A percentile compares a stretch with the other conserved stretches of the same genome.
phyloP scores from a whole-genome alignment of 305 asterid species.

The Petunia hybrid region DNA sequence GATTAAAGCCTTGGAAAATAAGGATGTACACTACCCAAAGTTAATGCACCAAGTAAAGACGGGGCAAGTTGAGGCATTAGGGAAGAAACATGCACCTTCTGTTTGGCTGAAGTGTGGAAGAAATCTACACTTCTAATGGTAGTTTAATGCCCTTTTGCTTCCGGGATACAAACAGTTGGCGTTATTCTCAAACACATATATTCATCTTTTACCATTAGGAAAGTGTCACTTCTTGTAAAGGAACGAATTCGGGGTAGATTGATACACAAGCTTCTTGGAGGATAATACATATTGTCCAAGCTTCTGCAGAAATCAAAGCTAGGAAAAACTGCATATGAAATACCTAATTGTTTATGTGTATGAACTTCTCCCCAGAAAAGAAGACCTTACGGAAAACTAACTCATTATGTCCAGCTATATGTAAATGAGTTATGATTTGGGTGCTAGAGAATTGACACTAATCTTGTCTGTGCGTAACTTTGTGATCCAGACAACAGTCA shows the following conservation, averaged over 20 bases:
- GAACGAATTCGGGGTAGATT: background rate
- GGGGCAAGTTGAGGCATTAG: background rate
- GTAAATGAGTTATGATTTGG: background rate
- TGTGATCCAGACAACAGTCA: constrained; percentile 13
- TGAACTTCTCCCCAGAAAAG: background rate
- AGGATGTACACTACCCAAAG: background rate
- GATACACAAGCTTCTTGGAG: background rate
- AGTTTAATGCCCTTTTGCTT: background rate
- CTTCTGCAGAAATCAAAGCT: background rate
- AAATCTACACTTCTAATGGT: background rate
- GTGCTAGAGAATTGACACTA: background rate
- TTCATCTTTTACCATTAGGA: background rate
- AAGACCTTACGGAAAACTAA: background rate
- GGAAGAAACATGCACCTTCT: background rate
- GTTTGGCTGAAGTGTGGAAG: background rate
- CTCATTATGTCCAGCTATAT: background rate
- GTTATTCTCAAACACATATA: background rate
- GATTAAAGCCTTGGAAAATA: background rate
- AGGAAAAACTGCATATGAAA: background rate
- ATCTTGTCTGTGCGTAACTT: background rate
- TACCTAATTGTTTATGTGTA: background rate
- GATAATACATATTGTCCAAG: background rate
- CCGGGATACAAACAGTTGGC: background rate
- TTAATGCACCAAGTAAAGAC: background rate
- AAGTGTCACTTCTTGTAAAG: background rate